Evolutionary conservation across 2,329 filamentous ascomycete species (phyloP).

Genomic region (Fusarium fracticaudum): DNA sequence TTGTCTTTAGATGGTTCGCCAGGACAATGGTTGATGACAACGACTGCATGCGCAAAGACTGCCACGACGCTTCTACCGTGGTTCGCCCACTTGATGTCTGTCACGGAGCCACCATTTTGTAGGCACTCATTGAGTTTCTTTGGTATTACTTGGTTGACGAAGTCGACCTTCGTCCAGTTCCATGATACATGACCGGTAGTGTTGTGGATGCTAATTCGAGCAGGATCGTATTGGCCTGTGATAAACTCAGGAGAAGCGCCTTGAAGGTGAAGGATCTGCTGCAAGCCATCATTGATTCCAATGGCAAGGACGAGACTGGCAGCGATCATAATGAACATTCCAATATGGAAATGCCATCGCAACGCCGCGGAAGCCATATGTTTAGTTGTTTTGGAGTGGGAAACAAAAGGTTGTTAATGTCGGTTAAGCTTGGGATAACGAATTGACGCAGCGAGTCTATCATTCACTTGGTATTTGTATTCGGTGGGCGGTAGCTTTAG

Average conservation of each 20-base stretch:
- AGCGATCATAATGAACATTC: accelerated
- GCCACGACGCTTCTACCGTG: background rate
- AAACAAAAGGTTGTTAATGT: accelerated
- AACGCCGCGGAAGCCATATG: background rate
- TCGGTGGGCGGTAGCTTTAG: accelerated
- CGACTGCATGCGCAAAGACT: background rate
- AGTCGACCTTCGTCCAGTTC: background rate
- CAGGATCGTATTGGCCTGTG: background rate
- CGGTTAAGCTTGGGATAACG: too few relatives aligned
- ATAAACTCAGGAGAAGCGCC: background rate
- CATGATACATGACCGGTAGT: background rate
- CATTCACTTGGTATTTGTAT: accelerated
- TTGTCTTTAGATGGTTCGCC: background rate
- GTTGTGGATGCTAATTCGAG: background rate
- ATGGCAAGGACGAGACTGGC: background rate
- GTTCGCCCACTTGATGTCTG: background rate
- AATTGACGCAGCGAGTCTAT: too few relatives aligned
- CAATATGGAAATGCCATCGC: accelerated
- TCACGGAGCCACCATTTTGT: background rate
- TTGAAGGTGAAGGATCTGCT: background rate
- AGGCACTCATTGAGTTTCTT: background rate
- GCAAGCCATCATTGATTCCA: background rate
- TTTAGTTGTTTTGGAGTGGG: accelerated
- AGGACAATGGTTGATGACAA: background rate
- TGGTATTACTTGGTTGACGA: background rate